A percentile compares a stretch with the other conserved stretches of the same genome.
These are phyloP conservation scores for Akanthomyces lecanii DNA, from an alignment of 2,329 filamentous ascomycete species.

Conservation along the genomic window DNA sequence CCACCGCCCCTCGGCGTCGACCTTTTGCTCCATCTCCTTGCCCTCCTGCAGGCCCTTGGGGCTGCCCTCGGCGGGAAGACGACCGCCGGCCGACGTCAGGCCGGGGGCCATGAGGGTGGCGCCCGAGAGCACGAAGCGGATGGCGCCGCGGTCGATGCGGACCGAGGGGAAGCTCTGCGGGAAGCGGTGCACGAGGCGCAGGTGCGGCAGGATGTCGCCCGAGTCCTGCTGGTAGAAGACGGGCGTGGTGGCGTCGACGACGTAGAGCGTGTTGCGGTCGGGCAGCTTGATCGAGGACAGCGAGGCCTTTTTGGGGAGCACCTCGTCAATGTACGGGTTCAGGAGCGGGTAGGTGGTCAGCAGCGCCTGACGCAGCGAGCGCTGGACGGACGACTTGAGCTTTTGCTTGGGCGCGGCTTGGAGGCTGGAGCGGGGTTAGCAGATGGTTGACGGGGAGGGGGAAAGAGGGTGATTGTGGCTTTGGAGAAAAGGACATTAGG, in stretches of 20 bases:
- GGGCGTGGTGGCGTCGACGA: constrained; percentile 63
- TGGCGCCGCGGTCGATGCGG: constrained; percentile 90
- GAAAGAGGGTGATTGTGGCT: neutral
- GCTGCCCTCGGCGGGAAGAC: constrained; percentile 59
- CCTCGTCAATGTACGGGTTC: constrained; percentile 82
- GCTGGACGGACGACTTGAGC: constrained; percentile 94
- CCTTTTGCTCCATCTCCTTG: constrained; percentile 39
- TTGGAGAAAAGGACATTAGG: neutral
- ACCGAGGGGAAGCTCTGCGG: constrained; percentile 78
- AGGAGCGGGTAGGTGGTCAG: constrained; percentile 82
- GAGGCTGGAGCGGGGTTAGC: constrained; percentile 52
- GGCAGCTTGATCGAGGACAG: constrained; percentile 89
- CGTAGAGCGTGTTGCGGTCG: constrained; percentile 85
- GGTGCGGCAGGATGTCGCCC: constrained; percentile 77
- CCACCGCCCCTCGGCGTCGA: constrained; percentile 51
- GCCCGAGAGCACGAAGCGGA: constrained; percentile 90
- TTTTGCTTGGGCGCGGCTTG: constrained; percentile 80
- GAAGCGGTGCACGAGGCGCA: constrained; percentile 85
- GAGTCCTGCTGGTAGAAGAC: constrained; percentile 87
- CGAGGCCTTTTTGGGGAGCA: constrained; percentile 91
- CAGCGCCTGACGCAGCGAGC: constrained; percentile 76
- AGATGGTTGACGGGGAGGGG: constrained; percentile 1
- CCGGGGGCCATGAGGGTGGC: constrained; percentile 96
- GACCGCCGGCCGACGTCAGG: constrained; percentile 75
- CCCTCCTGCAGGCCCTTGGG: constrained; percentile 32